Evolutionary conservation across 164 flowering plant genomes (phyloP).

Genomic region (Berberis vulgaris): DNA sequence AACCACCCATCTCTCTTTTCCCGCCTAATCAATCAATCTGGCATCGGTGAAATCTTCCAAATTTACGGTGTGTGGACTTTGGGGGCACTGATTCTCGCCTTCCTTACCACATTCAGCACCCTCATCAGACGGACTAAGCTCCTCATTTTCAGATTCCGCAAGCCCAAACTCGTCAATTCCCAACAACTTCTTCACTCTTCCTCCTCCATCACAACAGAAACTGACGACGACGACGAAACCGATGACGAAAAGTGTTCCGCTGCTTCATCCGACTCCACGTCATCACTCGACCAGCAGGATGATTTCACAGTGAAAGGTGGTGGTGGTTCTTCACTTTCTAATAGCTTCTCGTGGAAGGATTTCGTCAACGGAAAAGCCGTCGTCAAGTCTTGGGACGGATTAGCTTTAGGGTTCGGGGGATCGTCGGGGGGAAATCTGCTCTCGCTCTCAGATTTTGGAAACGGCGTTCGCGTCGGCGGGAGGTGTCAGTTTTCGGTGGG

Average conservation of each 20-base stretch:
- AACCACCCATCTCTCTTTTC: conserved; percentile 35
- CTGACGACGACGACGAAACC: conserved; percentile 24
- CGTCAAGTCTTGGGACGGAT: conserved; percentile 74
- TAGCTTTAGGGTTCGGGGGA: conserved; percentile 34
- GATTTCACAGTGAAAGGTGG: conserved; percentile 3
- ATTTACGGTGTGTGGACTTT: conserved; percentile 37
- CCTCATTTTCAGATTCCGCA: conserved; percentile 19
- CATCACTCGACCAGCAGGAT: conserved; percentile 21
- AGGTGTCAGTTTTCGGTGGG: conserved; percentile 13
- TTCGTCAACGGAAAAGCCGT: conserved; percentile 42
- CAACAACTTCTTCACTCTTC: conserved; percentile 6
- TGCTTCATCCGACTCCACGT: background rate
- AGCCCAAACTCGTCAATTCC: background rate
- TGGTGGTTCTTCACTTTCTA: no score
- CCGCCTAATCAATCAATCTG: conserved; percentile 20
- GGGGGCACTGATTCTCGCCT: conserved; percentile 48
- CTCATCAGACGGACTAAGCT: conserved; percentile 17
- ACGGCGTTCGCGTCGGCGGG: conserved; percentile 8
- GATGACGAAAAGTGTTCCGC: conserved; percentile 24
- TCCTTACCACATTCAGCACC: conserved; percentile 33
- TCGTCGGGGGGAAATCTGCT: conserved; percentile 12
- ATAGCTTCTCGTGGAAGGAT: conserved; percentile 37
- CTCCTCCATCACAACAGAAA: background rate
- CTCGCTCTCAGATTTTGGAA: conserved; percentile 30
- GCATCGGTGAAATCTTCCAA: conserved; percentile 13